Evolutionary conservation across 495 filamentous ascomycete genomes (phyloP), one percentile per base, ranked within the genome.

Genomic region (Penicillium ucsense): DNA sequence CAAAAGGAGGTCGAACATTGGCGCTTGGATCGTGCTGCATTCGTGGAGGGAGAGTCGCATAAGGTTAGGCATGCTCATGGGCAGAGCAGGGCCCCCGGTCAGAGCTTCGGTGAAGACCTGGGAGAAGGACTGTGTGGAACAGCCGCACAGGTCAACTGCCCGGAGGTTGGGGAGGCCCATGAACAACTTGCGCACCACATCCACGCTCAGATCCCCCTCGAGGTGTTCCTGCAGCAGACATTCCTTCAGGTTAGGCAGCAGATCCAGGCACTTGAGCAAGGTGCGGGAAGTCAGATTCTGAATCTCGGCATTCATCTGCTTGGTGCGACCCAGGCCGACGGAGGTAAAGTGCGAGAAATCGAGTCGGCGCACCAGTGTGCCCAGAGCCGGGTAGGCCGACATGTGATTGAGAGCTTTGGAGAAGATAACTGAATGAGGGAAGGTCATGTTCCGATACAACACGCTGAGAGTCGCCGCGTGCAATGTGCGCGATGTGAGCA

Each of bases 341-440:
- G 88, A 88, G 58, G 88, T 92, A 66, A 90, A 91, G 71, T 90
- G 86, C 38, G 86, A 88, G 63, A 94, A 89, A 66, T 94, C 88
- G 30, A 92, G 68, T 36, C 88, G 82, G 43, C 84, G 79, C 34
- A 92, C 86, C 45, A 92, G 79, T 32, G 82, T 85, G 11, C 88
- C 88, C 43, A 90, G 72, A 8, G 81, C 76, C 8, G 81, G 81
- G 60, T 90, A 80, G 41, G 76, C 71, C 10, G 74, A 65, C 55
- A 92, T 67, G 56, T 88, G 86, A 47, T 73, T 68, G 31, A 90
- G 77, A 50, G 90, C 88, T 66, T 94, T 94, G 55, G 81, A 83
- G 67, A 90, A 94, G 61, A 91, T 87, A 38, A 82, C 65, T 9
- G 88, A 92, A 67, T 91, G 88, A 4, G 88, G 88, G 56, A 94